phyloP scores from a whole-genome alignment of 805 yeast genomes.

The Torulaspora indica region DNA sequence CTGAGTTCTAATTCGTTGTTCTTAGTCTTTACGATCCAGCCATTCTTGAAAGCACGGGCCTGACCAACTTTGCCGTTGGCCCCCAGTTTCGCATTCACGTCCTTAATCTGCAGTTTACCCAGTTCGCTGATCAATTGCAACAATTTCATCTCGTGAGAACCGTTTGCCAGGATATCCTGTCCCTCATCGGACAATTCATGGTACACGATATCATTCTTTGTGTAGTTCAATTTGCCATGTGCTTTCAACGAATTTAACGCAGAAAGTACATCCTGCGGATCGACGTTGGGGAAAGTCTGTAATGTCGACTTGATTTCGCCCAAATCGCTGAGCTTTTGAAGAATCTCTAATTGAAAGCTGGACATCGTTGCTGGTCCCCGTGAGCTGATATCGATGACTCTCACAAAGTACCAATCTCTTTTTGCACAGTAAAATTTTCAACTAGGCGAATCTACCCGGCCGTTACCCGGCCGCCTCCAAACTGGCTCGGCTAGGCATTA shows the following conservation, averaged over 20 bases:
- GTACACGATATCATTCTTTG: conserved; percentile 65
- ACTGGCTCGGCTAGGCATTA: no score
- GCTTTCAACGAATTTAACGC: conserved; percentile 84
- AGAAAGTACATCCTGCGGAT: conserved; percentile 66
- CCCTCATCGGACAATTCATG: conserved; percentile 83
- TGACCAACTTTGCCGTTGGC: conserved; percentile 87
- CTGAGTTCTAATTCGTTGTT: conserved; percentile 62
- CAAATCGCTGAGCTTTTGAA: conserved; percentile 58
- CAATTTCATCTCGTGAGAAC: conserved; percentile 87
- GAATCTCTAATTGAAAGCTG: conserved; percentile 57
- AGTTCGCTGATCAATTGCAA: conserved; percentile 68
- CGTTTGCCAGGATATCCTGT: conserved; percentile 65
- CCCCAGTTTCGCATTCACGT: conserved; percentile 69
- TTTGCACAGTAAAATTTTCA: background rate
- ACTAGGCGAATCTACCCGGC: background rate
- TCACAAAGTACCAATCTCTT: no score
- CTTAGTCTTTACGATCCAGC: conserved; percentile 90
- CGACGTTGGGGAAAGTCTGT: conserved; percentile 58
- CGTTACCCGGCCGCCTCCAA: background rate
- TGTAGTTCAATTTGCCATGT: conserved; percentile 70
- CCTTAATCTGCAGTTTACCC: conserved; percentile 75
- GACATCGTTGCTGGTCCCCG: conserved; percentile 45
- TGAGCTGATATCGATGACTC: background rate
- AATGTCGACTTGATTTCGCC: conserved; percentile 67
- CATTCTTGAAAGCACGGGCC: conserved; percentile 94